Evolutionary conservation across 106 monocot species (phyloP).

Genomic region (Dendrobium nobile): DNA sequence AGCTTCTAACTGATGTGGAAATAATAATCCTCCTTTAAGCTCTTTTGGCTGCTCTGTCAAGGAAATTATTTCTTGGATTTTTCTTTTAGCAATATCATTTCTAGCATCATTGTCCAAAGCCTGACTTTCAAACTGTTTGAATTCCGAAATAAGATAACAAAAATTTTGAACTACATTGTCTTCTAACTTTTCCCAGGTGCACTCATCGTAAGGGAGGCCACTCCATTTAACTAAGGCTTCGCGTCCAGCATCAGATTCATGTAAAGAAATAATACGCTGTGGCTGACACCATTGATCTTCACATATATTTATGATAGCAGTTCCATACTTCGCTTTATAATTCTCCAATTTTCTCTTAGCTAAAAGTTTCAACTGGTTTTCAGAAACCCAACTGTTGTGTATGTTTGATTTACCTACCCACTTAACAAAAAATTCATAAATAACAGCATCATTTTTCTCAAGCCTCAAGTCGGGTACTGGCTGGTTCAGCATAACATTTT

Average conservation of each 20-base stretch:
- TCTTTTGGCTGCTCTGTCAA: constrained; percentile 75
- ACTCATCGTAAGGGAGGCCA: constrained; percentile 84
- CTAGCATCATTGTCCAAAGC: constrained; percentile 42
- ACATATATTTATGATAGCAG: constrained; percentile 61
- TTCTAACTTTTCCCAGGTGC: constrained; percentile 93
- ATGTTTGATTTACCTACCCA: constrained; percentile 92
- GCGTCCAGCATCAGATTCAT: constrained; percentile 34
- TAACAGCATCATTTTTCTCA: constrained; percentile 12
- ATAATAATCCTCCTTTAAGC: constrained; percentile 77
- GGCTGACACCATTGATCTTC: constrained; percentile 79
- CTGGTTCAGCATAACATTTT: constrained; percentile 2
- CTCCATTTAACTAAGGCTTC: constrained; percentile 85
- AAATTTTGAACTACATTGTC: constrained; percentile 51
- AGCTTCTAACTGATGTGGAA: constrained; percentile 95
- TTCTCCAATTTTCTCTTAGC: constrained; percentile 94
- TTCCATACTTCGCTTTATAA: constrained; percentile 88
- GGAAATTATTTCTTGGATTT: constrained; percentile 43
- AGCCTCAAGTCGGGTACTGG: constrained; percentile 8
- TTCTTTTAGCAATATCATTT: constrained; percentile 29
- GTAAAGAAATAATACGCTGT: constrained; percentile 72
- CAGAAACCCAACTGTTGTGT: constrained; percentile 90
- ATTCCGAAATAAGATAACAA: constrained; percentile 51
- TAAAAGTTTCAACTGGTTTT: constrained; percentile 59
- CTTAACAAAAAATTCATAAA: constrained; percentile 85
- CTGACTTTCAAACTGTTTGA: constrained; percentile 52